phyloP scores from a whole-genome alignment of 2,329 filamentous ascomycete genomes.

The Colletotrichum destructivum region DNA sequence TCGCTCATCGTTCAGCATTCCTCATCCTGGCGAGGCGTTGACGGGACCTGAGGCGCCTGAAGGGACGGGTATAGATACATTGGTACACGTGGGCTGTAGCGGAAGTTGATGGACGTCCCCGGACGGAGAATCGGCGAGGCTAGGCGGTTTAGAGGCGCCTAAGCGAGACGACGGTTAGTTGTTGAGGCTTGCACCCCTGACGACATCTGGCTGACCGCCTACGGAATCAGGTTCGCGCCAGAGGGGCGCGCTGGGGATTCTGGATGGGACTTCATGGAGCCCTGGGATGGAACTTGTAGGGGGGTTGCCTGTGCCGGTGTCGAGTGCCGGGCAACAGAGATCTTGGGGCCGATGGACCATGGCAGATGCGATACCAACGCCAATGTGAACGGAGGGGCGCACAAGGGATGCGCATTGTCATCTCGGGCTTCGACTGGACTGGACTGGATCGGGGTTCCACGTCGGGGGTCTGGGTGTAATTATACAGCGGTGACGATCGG shows the following conservation, averaged over 20 bases:
- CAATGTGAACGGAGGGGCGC: not conserved
- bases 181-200: slow-evolving; percentile 41
- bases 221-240: slow-evolving; percentile 16
- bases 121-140: slow-evolving; percentile 40
- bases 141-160: slow-evolving; percentile 40
- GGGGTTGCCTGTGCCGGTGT: slow-evolving; percentile 9
- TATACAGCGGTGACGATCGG: slow-evolving; percentile 34
- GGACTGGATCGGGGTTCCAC: slow-evolving; percentile 5
- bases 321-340: slow-evolving; percentile 23
- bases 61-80: not conserved
- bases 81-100: not conserved
- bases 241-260: slow-evolving; percentile 18
- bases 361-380: slow-evolving; percentile 30
- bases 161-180: slow-evolving; percentile 41
- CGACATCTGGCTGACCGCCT: slow-evolving; percentile 34
- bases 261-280: slow-evolving; percentile 20
- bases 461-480: slow-evolving; percentile 34
- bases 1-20: slow-evolving; percentile 29
- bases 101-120: slow-evolving; percentile 35
- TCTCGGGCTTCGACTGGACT: slow-evolving; percentile 14
- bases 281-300: not conserved
- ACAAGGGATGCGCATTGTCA: slow-evolving; percentile 26
- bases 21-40: slow-evolving; percentile 17
- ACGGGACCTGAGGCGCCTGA: slow-evolving; percentile 12
- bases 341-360: slow-evolving; percentile 26